Base-by-base conservation (phyloP, 371 early-diverging fungal genomes). In the Rhizopus arrhizus region DNA sequence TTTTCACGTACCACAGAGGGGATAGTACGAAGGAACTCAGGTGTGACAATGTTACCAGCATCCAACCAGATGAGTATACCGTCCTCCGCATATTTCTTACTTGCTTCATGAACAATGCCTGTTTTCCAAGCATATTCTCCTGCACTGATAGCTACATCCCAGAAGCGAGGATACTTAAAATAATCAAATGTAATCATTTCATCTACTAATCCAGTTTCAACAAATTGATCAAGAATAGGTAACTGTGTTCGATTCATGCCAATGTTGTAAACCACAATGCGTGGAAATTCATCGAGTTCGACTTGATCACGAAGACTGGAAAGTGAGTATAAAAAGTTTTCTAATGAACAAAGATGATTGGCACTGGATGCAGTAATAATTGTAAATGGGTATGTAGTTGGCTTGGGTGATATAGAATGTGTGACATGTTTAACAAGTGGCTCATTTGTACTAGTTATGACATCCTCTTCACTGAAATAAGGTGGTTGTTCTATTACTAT, bases 41-140 rank as follows among this genome's bases (percentile, higher is more conserved):
- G 52, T 8, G 84, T 79, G 46, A 82, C 66, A 68, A 74, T 62
- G 54, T 84, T 83, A 33, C 88, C 88, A 0, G 86, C 81, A 68
- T 87, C 88, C 16, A 85, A 56, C 88, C 88, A 87, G 1, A 85
- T 68, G 3, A 85, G 43, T 3, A 77, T 52, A 1, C 85, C 86
- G 10, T 76, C 78, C 4, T 41, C 29, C 11, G 43, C 40, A 55
- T 78, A 80, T 43, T 72, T 62, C 6, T 75, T 59, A 0, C 81
- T 70, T 3, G 84, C 82, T 62, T 87, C 86, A 34, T 80, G 68
- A 34, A 87, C 70, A 41, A 85, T 85, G 8, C 88, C 88, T 2
- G 84, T 78, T 58, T 87, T 87, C 88, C 88, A 87, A 7, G 77
- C 88, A 43, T 87, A 87, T 61, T 87, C 84, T 42, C 88, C 88